Evolutionary conservation across 768 basidiomycete genomes (phyloP).

Genomic region (Amanita jacksonii): DNA sequence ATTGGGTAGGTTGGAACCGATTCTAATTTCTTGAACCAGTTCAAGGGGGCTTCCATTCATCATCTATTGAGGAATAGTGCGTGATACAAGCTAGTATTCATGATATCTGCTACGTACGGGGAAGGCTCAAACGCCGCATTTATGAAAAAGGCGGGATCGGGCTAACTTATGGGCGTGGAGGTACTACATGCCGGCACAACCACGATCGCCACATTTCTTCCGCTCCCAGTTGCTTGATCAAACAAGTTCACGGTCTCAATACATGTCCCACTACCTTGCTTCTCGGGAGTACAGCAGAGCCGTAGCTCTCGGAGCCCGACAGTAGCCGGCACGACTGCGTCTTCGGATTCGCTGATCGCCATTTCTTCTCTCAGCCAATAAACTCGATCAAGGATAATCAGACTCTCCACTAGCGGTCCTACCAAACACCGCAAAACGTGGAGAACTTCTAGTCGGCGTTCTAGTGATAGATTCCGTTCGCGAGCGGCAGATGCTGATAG

Average conservation of each 20-base stretch:
- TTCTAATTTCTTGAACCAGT: too few relatives aligned
- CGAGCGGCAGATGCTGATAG: conserved; percentile 8
- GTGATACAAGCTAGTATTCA: too few relatives aligned
- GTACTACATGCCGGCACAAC: conserved; percentile 26
- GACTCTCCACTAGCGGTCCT: conserved; percentile 58
- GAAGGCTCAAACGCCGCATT: too few relatives aligned
- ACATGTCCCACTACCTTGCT: conserved; percentile 6
- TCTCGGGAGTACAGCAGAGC: not conserved
- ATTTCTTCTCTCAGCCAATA: conserved; percentile 44
- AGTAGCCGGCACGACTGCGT: not conserved
- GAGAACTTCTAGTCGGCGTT: conserved; percentile 42
- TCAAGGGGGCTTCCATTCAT: too few relatives aligned
- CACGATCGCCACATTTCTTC: conserved; percentile 59
- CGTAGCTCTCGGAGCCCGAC: not conserved
- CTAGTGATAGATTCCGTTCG: conserved; percentile 15
- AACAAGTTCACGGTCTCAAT: conserved; percentile 57
- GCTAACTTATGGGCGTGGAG: not conserved
- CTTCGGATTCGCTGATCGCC: conserved; percentile 7
- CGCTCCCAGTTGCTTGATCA: conserved; percentile 64
- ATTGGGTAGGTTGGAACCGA: too few relatives aligned
- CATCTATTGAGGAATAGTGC: too few relatives aligned
- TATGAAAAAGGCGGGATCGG: not conserved
- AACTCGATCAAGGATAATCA: conserved; percentile 54
- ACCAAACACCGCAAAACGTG: conserved; percentile 61
- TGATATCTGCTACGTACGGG: too few relatives aligned